Evolutionary conservation across 345 rosid species (phyloP), one percentile per base, ranked within the genome.

Genomic region (Boechera retrofracta): DNA sequence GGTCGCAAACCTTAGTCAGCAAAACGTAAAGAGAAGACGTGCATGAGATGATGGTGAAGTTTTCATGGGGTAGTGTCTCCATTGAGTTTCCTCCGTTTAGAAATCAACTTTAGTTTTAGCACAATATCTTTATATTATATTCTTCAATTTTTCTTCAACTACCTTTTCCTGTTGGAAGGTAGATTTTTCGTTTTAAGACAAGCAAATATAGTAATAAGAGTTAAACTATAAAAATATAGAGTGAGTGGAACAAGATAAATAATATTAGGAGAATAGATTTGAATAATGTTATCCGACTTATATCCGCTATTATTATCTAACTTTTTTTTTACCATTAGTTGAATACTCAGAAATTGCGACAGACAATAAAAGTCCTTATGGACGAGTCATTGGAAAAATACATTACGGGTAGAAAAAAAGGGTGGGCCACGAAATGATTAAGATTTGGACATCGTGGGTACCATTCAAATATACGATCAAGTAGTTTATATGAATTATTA

Each of bases 361-460:
- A 24, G 45, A 59, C 59, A 54, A 51, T 39, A 49, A 76, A 26
- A 68, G 67, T 60, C 54, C n/a, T 21, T 38, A 13, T 31, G 11
- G 67, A 75, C 16, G 21, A 61, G 44, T 55, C 65, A 66, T 2
- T 60, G 65, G 39, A 71, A 45, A 68, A 64, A 69, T 54, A 71
- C 59, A 70, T 54, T 69, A 54, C 6, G 71, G 35, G 76, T 69
- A 56, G 13, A 26, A 36, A 55, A 62, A 78, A 72, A 10, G 55
- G 42, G 69, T 72, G 73, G 73, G 69, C 3, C 68, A 52, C 24
- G 59, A 77, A 58, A 71, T 77, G 81, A 77, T 77, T 65, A 65
- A 57, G 68, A 72, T 36, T 78, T 58, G 48, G 73, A 77, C 67
- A 66, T 77, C 81, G 77, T 77, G 81, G 81, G 72, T 72, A 57